A percentile compares a stretch with the other conserved stretches of the same genome.
phyloP scores from a whole-genome alignment of 495 filamentous ascomycete genomes.

The Margaritispora aquatica region DNA sequence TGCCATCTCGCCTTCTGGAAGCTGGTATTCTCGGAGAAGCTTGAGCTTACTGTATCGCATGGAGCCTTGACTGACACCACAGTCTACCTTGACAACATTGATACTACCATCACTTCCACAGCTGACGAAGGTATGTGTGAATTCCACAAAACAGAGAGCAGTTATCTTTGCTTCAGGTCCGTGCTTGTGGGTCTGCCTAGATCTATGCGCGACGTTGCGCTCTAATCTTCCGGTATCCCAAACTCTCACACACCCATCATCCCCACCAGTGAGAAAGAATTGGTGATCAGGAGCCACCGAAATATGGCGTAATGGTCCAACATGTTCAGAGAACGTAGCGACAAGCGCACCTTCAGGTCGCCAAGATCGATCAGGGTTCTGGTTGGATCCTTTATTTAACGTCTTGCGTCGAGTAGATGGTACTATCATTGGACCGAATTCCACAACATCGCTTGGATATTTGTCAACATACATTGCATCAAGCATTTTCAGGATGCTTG shows the following conservation, averaged over 20 bases:
- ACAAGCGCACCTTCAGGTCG: slow-evolving; percentile 78
- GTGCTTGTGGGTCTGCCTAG: slow-evolving; percentile 82
- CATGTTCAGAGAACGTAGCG: slow-evolving; percentile 84
- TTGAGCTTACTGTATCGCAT: slow-evolving; percentile 73
- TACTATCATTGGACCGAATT: slow-evolving; percentile 77
- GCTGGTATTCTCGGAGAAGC: slow-evolving; percentile 71
- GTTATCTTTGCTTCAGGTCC: slow-evolving; percentile 62
- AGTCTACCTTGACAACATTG: slow-evolving; percentile 82
- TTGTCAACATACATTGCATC: slow-evolving; percentile 87
- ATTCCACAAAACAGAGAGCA: slow-evolving; percentile 82
- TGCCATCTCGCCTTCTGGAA: slow-evolving; percentile 68
- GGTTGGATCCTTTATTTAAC: slow-evolving; percentile 47
- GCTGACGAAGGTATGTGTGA: slow-evolving; percentile 88
- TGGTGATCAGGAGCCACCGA: slow-evolving; percentile 81
- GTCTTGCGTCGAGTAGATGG: slow-evolving; percentile 58
- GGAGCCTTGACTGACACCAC: slow-evolving; percentile 47
- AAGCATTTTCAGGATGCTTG: slow-evolving; percentile 75
- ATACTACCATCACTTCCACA: slow-evolving; percentile 87
- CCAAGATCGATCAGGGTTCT: slow-evolving; percentile 58
- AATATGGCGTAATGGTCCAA: slow-evolving; percentile 73
- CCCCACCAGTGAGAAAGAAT: slow-evolving; percentile 91
- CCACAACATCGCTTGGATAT: slow-evolving; percentile 72
- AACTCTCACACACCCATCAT: slow-evolving; percentile 86
- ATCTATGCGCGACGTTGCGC: slow-evolving; percentile 77
- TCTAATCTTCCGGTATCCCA: slow-evolving; percentile 92